Percentiles rank a stretch among this genome's conserved stretches.
phyloP scores from a whole-genome alignment of 2,329 filamentous ascomycete genomes.

The Venturia pyrina region DNA sequence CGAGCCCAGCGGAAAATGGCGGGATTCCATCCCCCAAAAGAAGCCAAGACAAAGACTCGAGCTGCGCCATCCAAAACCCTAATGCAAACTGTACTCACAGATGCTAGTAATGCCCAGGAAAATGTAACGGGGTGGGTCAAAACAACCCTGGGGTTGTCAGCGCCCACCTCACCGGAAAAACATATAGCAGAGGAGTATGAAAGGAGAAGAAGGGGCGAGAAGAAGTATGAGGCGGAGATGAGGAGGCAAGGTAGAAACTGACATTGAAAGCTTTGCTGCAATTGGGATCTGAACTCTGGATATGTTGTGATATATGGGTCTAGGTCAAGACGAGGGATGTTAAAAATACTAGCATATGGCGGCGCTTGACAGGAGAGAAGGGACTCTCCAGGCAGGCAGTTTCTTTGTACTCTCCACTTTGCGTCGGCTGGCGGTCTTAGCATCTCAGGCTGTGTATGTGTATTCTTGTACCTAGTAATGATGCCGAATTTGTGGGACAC shows the following conservation, averaged over 20 bases:
- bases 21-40: not conserved
- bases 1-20: not conserved
- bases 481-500: no score
- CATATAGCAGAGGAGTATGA: constrained; percentile 1
- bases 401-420: not conserved
- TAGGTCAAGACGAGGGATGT: not conserved
- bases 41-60: not conserved
- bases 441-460: no score
- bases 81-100: not conserved
- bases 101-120: no score
- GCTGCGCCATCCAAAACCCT: not conserved
- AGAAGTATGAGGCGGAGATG: constrained; percentile 13
- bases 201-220: constrained; percentile 6
- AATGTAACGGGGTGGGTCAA: not conserved
- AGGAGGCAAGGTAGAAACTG: not conserved
- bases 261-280: not conserved
- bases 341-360: not conserved
- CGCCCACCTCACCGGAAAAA: not conserved
- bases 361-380: not conserved
- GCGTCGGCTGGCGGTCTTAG: not conserved
- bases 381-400: not conserved
- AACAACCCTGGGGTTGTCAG: not conserved
- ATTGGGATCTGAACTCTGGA: not conserved
- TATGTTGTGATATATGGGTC: not conserved
- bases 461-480: no score